Evolutionary conservation across 2,329 filamentous ascomycete genomes (phyloP), one percentile per base, ranked within the genome.

Genomic region (Botrytis tulipae): DNA sequence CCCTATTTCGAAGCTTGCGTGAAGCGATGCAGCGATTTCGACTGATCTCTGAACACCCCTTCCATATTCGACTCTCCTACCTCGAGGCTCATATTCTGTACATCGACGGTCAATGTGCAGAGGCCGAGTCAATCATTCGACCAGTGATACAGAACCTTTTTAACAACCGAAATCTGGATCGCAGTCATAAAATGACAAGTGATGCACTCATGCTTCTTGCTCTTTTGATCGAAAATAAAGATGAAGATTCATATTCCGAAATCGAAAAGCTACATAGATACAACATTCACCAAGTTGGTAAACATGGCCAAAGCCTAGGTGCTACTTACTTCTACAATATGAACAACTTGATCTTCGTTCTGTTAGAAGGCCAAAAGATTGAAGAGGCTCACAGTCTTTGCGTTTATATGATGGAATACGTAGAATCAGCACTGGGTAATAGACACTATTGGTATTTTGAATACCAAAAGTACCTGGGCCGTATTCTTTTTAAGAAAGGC

Each of bases 381-480:
- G 61, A 65, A 44, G 40, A 32, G 22, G 44, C 40, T 46, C 7
- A 65, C n/a, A 46, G 5, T 44, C 18, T 44, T 10, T 65, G 61
- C 14, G 22, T 3, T 4, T 32, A 32, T 32, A 32, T 46, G 2
- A 46, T 44, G 16, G 40, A 20, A 46, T 12, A 14, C 16, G 18
- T 4, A 9, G 29, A 65, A 65, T 29, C 1, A 32, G 6, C n/a
- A 65, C 1, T 46, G 1, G 40, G 61, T 5, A 46, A 46, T 18
- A 3, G 40, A 2, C 18, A 65, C 4, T 4, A 0, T 25, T 10
- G 4, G 18, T 32, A 46, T 46, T 4, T 4, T 46, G 0, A 1
- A 14, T 32, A 32, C 18, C n/a, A 46, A 22, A 0, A 0, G 4
- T 2, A 1, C 1, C 8, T 65, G 5, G 18, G 40, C 7, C 0